These are phyloP conservation scores for Raddia distichophylla DNA, from an alignment of 176 grass and related monocot genomes.

Conservation along the genomic window DNA sequence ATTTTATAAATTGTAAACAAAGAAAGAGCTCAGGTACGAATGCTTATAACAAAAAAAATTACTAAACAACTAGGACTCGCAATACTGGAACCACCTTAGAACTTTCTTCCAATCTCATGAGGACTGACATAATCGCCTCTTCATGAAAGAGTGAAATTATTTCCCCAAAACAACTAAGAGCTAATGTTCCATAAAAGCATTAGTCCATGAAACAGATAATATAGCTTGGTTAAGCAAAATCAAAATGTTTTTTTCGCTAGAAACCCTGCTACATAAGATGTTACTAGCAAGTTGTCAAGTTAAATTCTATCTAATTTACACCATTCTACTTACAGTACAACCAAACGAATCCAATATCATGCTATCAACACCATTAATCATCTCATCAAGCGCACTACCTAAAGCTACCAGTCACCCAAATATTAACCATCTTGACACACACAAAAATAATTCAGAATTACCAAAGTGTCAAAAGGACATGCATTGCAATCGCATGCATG, in stretches of 20 bases:
- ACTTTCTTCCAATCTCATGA: not conserved
- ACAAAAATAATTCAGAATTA: not conserved
- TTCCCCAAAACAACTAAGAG: slow-evolving; percentile 1
- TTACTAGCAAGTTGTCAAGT: not conserved
- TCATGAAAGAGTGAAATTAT: not conserved
- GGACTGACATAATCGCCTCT: not conserved
- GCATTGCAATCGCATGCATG: slow-evolving; percentile 4
- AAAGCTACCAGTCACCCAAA: slow-evolving; percentile 1
- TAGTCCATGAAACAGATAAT: not conserved
- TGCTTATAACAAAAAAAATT: not conserved
- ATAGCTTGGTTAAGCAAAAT: not conserved
- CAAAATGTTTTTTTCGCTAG: not conserved
- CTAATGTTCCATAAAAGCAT: not conserved
- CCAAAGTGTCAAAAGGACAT: not conserved
- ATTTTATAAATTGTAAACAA: not conserved
- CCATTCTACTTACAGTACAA: slow-evolving; percentile 3
- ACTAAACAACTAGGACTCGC: not conserved
- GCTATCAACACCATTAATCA: slow-evolving; percentile 17
- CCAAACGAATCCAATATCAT: slow-evolving; percentile 1
- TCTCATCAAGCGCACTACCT: not conserved
- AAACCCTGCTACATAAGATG: not conserved
- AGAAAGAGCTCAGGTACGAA: not conserved
- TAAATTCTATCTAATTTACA: not conserved
- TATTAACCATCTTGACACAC: not conserved
- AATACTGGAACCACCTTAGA: slow-evolving; percentile 8